Percentiles rank a stretch among this genome's conserved stretches.
These are phyloP conservation scores for Acanthochlamys bracteata DNA, from an alignment of 106 monocot species.

Conservation along the genomic window DNA sequence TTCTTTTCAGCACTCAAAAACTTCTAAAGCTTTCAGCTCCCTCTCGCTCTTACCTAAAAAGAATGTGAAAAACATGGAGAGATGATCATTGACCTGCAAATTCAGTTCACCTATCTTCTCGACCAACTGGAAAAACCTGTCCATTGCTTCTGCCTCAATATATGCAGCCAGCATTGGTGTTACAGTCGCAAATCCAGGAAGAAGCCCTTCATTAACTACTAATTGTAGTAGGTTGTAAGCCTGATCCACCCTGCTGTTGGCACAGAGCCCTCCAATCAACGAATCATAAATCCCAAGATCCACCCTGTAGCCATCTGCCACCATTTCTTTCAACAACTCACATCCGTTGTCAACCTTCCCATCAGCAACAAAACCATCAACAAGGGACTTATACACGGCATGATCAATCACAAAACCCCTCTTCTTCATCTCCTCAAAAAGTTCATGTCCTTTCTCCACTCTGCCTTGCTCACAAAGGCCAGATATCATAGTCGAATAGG, in stretches of 20 bases:
- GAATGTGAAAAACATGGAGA: conserved; percentile 44
- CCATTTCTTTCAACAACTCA: conserved; percentile 75
- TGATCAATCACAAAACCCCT: conserved; percentile 59
- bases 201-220: conserved; percentile 48
- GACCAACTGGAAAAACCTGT: conserved; percentile 36
- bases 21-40: conserved; percentile 39
- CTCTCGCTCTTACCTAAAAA: conserved; percentile 37
- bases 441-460: conserved; percentile 30
- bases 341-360: conserved; percentile 42
- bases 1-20: conserved; percentile 62
- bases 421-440: conserved; percentile 66
- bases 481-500: conserved; percentile 52
- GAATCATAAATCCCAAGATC: conserved; percentile 68
- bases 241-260: conserved; percentile 45
- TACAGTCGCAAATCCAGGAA: conserved; percentile 39
- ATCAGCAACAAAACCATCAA: conserved; percentile 53
- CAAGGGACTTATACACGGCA: conserved; percentile 48
- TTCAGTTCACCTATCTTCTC: conserved; percentile 26
- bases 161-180: conserved; percentile 48
- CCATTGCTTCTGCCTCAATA: conserved; percentile 40
- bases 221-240: conserved; percentile 53
- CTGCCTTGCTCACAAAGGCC: conserved; percentile 51
- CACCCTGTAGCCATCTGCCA: conserved; percentile 52
- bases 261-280: conserved; percentile 66
- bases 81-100: conserved; percentile 44